Evolutionary conservation across 441 rosid genomes (phyloP), one percentile per base, ranked within the genome.

Genomic region (Adansonia gregorii): DNA sequence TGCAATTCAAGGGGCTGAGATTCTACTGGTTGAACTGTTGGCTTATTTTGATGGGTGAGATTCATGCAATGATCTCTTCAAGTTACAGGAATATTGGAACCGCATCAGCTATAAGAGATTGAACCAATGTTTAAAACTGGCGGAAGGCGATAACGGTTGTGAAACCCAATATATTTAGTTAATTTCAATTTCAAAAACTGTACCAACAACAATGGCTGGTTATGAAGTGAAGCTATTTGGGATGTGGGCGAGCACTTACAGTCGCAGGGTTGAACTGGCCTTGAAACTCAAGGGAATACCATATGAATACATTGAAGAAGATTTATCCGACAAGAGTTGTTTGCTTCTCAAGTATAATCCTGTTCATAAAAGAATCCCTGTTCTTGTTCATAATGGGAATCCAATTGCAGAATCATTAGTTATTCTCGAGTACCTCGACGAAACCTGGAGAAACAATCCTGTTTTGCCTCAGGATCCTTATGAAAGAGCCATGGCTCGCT

Each of bases 301-400:
- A 0, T 93, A 94, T 66, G 91, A 89, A 87, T 86, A 87, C 73
- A 22, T 84, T 10, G 84, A 86, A 14, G 80, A 91, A 73, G 94
- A 90, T 84, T 75, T 76, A 0, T 43, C 87, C 58, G 89, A 86
- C 15, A 94, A 94, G 84, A 90, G 94, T 78, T 87, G 84, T 66
- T 90, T 91, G 72, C 96, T 94, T 68, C 86, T 93, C 52, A 66
- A 83, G 78, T 86, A 93, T 11, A 94, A 94, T 78, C 97, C 98
- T 52, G 86, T 93, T 60, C 88, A 91, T 82, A 89, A 94, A 86
- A 94, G 91, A 85, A 83, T 94, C 41, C 97, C 96, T 0, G 97
- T 92, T 80, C 90, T 92, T 31, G 77, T 92, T 76, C 94, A 94
- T 4, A 80, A 67, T 49, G 93, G 78, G 45, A 93, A 87, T 55